Base-by-base conservation (phyloP, 2,329 filamentous ascomycete species). In the Xylariaceae sp. region DNA sequence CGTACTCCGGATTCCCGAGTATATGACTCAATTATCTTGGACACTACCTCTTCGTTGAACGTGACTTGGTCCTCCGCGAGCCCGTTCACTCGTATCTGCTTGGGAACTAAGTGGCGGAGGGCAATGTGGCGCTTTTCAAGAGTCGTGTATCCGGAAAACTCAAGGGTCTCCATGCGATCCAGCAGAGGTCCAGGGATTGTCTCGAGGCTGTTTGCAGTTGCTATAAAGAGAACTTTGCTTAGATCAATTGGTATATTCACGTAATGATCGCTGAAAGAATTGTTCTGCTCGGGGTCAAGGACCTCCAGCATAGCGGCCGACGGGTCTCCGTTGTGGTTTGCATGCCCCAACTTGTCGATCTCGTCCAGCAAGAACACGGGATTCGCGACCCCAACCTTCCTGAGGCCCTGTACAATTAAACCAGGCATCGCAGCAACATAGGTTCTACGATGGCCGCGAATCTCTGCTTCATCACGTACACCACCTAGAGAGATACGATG, bases 361-460 rank as follows among this genome's bases (percentile, higher is more conserved):
- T 98, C 93, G 62, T 98, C 93, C 11, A 98, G 82, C 37, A 98
- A 71, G 69, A 98, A 88, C 45, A 98, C 92, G 0, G 93, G 93
- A 62, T 98, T 98, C 3, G 89, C 82, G 17, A 97, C 92, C 37
- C 91, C 92, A 23, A 94, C 92, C 71, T 97, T 98, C 70, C 93
- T 91, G 44, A 98, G 66, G 0, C 92, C 93, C 64, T 90, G 91
- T 22, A 97, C 91, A 48, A 98, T 86, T 44, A 97, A 75, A 43
- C 93, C 93, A 8, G 93, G 93, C 92, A 98, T 96, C n/a, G 93
- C 93, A 19, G 93, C 93, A 47, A 98, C 93, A 62, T 98, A 98
- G 1, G 93, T 98, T 56, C 93, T 79, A 45, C 93, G 80, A 67
- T 98, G 93, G 8, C 93, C 93, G 48, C 93, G 82, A 49, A 98